Base-by-base conservation (phyloP, 345 rosid genomes). In the Durio zibethinus region DNA sequence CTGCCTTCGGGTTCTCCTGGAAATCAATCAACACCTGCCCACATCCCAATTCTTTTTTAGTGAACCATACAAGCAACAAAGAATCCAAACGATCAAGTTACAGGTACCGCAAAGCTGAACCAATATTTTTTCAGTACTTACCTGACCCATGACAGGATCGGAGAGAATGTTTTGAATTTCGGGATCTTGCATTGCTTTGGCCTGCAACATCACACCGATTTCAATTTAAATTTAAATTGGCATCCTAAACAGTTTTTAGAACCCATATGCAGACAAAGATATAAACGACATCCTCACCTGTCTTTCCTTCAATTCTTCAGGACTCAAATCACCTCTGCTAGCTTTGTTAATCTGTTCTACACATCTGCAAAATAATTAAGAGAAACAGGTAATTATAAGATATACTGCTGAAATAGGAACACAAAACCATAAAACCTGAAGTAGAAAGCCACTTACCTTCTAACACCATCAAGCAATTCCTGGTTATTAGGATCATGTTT, bases 111-210 rank as follows among this genome's bases (percentile, higher is more conserved):
- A 10, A 40, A 50, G 10, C 25, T 43, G n/a, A 16, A 29, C 38
- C 15, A 12, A 27, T 42, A 6, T 25, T 40, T 11, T 60, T 40
- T 16, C 20, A 29, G 23, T 48, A 25, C 48, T 29, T 78, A 92
- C 98, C 93, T 93, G 99, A 92, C 99, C 89, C 99, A 96, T 93
- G 23, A 96, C 95, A 23, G 99, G 99, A 79, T 96, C 99, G 6
- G 98, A 90, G 20, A 96, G 94, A 67, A 93, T 96, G 90, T 93
- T 96, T 77, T 96, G 98, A 78, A 96, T 82, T 80, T 96, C 98
- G 0, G 99, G 98, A 75, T 96, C 98, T 82, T 96, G 98, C 98
- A 96, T 92, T 76, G 71, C 99, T 87, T 89, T 96, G 9, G 95
- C 97, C 99, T 95, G 90, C 79, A 74, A 31, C 4, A 81, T 11